These are phyloP conservation scores for Sugiyamaella xylanicola DNA, from an alignment of 1,139 yeast species.

Conservation along the genomic window DNA sequence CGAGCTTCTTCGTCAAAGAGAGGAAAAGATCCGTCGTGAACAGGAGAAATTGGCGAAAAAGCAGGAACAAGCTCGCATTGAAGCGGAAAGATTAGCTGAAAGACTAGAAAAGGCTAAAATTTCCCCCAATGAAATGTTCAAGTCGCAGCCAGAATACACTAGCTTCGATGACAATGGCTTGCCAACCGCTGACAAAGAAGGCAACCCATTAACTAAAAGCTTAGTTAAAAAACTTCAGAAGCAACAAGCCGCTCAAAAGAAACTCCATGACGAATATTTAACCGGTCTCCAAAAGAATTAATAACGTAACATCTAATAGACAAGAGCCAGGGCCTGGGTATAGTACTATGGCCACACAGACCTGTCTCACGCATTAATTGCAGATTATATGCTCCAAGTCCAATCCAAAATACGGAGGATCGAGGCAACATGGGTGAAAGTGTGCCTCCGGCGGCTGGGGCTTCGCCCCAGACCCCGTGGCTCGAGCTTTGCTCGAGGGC, in stretches of 20 bases:
- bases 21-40: slow-evolving; percentile 59
- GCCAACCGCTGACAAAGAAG: slow-evolving; percentile 75
- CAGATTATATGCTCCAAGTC: no score
- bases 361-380: no score
- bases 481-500: no score
- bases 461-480: no score
- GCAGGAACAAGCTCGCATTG: slow-evolving; percentile 41
- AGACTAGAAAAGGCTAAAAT: slow-evolving; percentile 68
- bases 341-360: no score
- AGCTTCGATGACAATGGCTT: slow-evolving; percentile 91
- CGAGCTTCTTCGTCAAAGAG: slow-evolving; percentile 60
- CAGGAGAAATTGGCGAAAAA: slow-evolving; percentile 52
- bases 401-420: no score
- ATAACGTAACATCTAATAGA: neutral
- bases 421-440: no score
- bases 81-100: slow-evolving; percentile 57
- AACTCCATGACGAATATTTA: slow-evolving; percentile 69
- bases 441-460: no score
- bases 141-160: slow-evolving; percentile 52
- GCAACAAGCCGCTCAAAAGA: slow-evolving; percentile 76
- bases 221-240: slow-evolving; percentile 78
- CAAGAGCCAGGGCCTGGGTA: no score
- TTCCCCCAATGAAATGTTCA: slow-evolving; percentile 73
- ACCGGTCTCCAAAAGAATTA: slow-evolving; percentile 2
- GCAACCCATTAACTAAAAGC: slow-evolving; percentile 88